A percentile compares a stretch with the other conserved stretches of the same genome.
Evolutionary conservation across 139 green algal genomes (phyloP).

Genomic region (Chlamydomonas incerta): DNA sequence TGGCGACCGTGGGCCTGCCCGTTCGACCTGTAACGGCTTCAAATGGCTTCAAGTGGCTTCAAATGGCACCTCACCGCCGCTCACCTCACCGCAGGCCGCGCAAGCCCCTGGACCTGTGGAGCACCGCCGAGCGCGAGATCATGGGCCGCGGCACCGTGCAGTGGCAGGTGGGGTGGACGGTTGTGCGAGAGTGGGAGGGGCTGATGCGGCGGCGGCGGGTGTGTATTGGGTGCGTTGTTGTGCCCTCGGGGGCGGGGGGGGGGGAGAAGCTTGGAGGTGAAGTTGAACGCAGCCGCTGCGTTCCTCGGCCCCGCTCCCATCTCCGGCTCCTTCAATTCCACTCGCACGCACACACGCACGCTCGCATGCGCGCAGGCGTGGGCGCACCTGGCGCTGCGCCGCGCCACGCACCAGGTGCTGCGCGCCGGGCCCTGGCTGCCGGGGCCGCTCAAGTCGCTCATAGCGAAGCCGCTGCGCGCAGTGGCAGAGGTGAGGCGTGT

Average conservation of each 20-base stretch:
- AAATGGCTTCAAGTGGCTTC: too few relatives aligned
- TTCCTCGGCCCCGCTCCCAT: too few relatives aligned
- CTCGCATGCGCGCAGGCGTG: neutral
- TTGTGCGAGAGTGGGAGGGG: neutral
- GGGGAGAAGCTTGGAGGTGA: too few relatives aligned
- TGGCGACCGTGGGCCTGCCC: too few relatives aligned
- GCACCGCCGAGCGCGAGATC: constrained; percentile 40
- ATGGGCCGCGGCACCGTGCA: constrained; percentile 17
- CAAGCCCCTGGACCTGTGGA: constrained; percentile 39
- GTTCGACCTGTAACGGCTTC: too few relatives aligned
- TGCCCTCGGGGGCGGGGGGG: too few relatives aligned
- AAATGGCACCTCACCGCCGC: too few relatives aligned
- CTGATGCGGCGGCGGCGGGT: neutral
- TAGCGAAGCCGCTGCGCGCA: neutral
- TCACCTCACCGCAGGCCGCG: too few relatives aligned
- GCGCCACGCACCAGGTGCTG: neutral
- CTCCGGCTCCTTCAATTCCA: too few relatives aligned
- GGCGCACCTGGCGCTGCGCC: constrained; percentile 32
- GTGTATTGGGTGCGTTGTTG: too few relatives aligned
- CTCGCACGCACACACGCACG: neutral
- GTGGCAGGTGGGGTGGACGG: constrained; percentile 5
- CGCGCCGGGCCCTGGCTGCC: neutral
- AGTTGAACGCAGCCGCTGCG: too few relatives aligned
- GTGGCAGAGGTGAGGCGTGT: constrained; percentile 22
- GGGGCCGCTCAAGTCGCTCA: neutral